A percentile compares a stretch with the other conserved stretches of the same genome.
Conservation (phyloP, 345 rosid species). For the Acer yangbiense region DNA sequence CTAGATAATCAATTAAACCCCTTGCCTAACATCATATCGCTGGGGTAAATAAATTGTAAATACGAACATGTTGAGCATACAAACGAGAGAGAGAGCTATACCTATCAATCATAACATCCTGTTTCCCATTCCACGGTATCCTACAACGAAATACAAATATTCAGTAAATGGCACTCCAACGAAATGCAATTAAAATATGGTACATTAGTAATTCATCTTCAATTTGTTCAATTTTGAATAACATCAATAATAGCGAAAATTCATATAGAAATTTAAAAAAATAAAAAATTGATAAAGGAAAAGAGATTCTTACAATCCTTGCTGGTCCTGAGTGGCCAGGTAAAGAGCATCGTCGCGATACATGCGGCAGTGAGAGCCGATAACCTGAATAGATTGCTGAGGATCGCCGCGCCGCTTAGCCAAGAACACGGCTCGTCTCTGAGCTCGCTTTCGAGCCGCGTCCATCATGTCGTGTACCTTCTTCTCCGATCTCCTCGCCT, state of each 20-base stretch:
- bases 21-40: neutral
- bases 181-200: neutral
- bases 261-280: neutral
- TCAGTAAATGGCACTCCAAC: neutral
- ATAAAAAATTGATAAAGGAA: neutral
- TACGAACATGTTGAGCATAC: neutral
- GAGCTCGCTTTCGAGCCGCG: slow-evolving; percentile 97
- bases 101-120: slow-evolving; percentile 85
- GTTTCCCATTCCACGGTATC: slow-evolving; percentile 95
- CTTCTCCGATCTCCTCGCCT: slow-evolving; percentile 96
- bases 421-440: slow-evolving; percentile 78
- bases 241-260: neutral
- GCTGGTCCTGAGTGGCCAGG: slow-evolving; percentile 85
- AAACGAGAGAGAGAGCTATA: slow-evolving; percentile 18
- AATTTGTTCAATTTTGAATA: neutral
- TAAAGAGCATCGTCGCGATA: slow-evolving; percentile 90
- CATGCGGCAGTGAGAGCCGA: slow-evolving; percentile 67
- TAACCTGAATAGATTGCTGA: slow-evolving; percentile 81
- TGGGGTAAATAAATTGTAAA: neutral
- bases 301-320: slow-evolving; percentile 63
- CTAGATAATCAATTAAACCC: neutral
- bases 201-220: neutral
- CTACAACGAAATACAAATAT: slow-evolving; percentile 30
- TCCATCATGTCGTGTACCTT: slow-evolving; percentile 99
- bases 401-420: slow-evolving; percentile 98